Percentiles rank a stretch among this genome's conserved stretches.
These are phyloP conservation scores for Lindgomyces ingoldianus DNA, from an alignment of 495 filamentous ascomycete genomes.

Conservation along the genomic window DNA sequence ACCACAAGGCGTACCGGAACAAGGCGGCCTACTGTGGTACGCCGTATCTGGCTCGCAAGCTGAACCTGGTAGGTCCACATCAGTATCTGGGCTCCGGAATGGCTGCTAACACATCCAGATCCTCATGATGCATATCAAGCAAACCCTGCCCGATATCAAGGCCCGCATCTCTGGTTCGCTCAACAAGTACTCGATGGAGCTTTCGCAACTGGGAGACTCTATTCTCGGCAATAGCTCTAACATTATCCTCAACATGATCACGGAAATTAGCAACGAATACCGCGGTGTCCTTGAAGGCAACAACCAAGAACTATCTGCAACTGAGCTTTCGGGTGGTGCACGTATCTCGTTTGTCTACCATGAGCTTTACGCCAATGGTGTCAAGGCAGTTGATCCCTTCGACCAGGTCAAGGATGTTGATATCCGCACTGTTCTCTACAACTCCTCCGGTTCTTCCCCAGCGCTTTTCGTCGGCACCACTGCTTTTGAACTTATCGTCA, in stretches of 20 bases:
- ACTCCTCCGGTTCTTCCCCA: conserved; percentile 96
- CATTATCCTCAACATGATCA: conserved; percentile 97
- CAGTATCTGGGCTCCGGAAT: not conserved
- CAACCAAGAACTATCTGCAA: conserved; percentile 90
- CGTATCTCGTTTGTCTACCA: conserved; percentile 99
- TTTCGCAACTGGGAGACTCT: conserved; percentile 82
- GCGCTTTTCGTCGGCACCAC: conserved; percentile 97
- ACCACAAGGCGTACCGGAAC: conserved; percentile 97
- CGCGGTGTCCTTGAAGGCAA: conserved; percentile 94
- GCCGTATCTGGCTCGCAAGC: conserved; percentile 91
- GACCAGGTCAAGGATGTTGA: conserved; percentile 97
- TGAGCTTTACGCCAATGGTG: conserved; percentile 94
- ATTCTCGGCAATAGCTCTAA: conserved; percentile 96
- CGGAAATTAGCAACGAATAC: conserved; percentile 97
- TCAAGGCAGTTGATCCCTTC: conserved; percentile 98
- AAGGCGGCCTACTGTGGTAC: conserved; percentile 99
- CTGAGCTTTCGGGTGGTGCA: conserved; percentile 92
- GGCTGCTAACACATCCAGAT: conserved; percentile 57
- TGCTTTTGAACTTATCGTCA: conserved; percentile 97
- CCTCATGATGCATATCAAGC: conserved; percentile 99
- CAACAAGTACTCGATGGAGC: conserved; percentile 85
- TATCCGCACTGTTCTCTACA: conserved; percentile 92
- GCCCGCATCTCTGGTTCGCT: conserved; percentile 87
- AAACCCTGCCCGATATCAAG: conserved; percentile 98
- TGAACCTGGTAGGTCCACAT: conserved; percentile 70